These are phyloP conservation scores for Panaeolus cyanescens DNA, from an alignment of 768 basidiomycete genomes.

Conservation along the genomic window DNA sequence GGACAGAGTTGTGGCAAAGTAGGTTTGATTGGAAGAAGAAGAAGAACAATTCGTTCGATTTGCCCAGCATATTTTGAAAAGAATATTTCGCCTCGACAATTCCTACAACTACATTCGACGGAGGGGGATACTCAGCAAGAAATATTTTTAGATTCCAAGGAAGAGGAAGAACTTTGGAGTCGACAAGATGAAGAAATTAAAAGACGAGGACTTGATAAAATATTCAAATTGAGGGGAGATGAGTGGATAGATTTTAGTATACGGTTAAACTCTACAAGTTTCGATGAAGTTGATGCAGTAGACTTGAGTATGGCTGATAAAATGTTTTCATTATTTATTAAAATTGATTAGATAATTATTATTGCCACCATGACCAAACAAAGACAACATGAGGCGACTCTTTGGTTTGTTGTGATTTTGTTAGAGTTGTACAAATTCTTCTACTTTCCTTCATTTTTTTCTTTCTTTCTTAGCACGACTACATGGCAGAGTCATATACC, in stretches of 20 bases:
- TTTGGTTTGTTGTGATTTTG: conserved; percentile 47
- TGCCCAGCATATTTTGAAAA: neutral
- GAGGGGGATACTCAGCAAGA: neutral
- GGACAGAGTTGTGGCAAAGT: neutral
- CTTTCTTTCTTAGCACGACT: conserved; percentile 25
- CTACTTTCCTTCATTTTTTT: conserved; percentile 34
- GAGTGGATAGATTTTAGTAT: no score
- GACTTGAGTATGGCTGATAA: neutral
- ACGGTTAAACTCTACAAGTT: neutral
- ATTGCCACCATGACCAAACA: conserved; percentile 49
- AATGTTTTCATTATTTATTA: neutral
- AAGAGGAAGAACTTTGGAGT: neutral
- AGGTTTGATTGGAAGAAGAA: neutral
- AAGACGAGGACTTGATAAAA: neutral
- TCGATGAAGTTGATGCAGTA: neutral
- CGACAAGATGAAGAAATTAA: neutral
- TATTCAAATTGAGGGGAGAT: neutral
- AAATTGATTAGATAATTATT: neutral
- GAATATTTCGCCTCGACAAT: neutral
- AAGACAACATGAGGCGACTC: conserved; percentile 47
- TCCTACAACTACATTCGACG: neutral
- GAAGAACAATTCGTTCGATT: neutral
- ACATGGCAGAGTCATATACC: conserved; percentile 79
- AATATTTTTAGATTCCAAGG: neutral
- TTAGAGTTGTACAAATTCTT: conserved; percentile 55